phyloP scores from a whole-genome alignment of 179 eudicot genomes.

The Drosera spatulata region DNA sequence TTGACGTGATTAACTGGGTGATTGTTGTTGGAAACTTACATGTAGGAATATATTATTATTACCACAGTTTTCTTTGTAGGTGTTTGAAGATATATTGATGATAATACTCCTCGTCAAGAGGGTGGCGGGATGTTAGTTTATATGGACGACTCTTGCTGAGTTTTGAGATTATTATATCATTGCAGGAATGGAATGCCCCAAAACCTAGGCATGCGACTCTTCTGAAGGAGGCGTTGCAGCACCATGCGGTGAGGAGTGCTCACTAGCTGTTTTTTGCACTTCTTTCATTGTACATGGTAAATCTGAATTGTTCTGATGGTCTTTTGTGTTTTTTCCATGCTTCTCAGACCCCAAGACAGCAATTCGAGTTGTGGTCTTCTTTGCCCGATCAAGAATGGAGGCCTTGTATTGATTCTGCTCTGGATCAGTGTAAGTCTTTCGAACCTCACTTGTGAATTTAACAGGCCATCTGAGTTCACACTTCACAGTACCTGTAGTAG shows the following conservation, averaged over 20 bases:
- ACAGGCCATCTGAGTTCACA: too few species aligned
- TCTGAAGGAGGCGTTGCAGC: slow-evolving; percentile 58
- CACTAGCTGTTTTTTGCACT: not conserved
- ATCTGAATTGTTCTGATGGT: not conserved
- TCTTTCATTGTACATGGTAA: not conserved
- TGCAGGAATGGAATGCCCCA: slow-evolving; percentile 84
- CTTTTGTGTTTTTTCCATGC: not conserved
- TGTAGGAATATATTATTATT: too few species aligned
- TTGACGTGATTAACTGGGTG: too few species aligned
- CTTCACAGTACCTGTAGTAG: too few species aligned
- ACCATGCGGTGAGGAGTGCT: slow-evolving; percentile 40
- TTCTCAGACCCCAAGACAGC: slow-evolving; percentile 47
- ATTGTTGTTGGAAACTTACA: too few species aligned
- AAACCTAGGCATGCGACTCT: slow-evolving; percentile 58
- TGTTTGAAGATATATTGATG: not conserved
- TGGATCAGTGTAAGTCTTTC: slow-evolving; percentile 35
- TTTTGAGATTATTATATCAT: not conserved
- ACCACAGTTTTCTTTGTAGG: too few species aligned
- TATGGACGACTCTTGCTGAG: not conserved
- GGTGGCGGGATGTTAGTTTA: not conserved
- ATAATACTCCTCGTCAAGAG: not conserved
- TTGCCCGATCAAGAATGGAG: slow-evolving; percentile 76
- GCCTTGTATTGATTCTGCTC: slow-evolving; percentile 31
- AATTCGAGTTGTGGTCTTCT: slow-evolving; percentile 64
- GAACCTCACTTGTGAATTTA: not conserved